phyloP scores from a whole-genome alignment of 2,329 filamentous ascomycete species.

The Scytalidium sp. region DNA sequence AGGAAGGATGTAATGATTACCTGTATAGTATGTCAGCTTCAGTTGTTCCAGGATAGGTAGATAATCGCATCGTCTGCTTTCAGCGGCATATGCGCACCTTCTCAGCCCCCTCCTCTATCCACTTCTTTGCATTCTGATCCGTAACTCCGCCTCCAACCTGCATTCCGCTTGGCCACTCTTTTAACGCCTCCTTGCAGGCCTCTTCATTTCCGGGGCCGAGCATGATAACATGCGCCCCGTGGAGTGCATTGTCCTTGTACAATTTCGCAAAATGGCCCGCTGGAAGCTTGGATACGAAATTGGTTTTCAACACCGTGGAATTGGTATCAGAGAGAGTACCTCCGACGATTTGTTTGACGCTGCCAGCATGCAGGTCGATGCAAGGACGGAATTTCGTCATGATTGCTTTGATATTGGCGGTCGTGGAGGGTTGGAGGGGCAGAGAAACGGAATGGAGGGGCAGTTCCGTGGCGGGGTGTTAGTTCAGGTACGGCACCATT shows the following conservation, averaged over 20 bases:
- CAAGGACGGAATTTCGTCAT: conserved; percentile 97
- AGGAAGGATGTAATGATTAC: conserved; percentile 96
- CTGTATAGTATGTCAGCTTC: conserved; percentile 45
- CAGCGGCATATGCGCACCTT: too few relatives aligned
- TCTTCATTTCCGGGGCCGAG: conserved; percentile 83
- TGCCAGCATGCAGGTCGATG: conserved; percentile 95
- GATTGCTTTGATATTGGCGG: neutral
- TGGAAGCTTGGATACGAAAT: conserved; percentile 84
- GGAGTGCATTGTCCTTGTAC: conserved; percentile 72
- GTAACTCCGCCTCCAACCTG: conserved; percentile 95
- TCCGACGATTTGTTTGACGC: conserved; percentile 98
- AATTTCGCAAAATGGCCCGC: conserved; percentile 77
- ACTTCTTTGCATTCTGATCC: conserved; percentile 76
- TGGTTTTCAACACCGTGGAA: conserved; percentile 73
- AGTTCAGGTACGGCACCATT: neutral
- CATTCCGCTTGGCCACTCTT: conserved; percentile 73
- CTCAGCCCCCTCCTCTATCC: conserved; percentile 85
- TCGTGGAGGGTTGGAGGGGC: conserved; percentile 13
- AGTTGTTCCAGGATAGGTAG: conserved; percentile 1
- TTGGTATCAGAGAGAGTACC: conserved; percentile 74
- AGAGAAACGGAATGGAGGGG: conserved; percentile 2
- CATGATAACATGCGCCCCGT: conserved; percentile 94
- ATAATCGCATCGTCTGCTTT: too few relatives aligned
- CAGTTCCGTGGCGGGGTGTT: neutral
- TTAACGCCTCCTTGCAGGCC: conserved; percentile 74